Conservation (phyloP, 768 basidiomycete species). For the Tylopilus rubrobrunneus region DNA sequence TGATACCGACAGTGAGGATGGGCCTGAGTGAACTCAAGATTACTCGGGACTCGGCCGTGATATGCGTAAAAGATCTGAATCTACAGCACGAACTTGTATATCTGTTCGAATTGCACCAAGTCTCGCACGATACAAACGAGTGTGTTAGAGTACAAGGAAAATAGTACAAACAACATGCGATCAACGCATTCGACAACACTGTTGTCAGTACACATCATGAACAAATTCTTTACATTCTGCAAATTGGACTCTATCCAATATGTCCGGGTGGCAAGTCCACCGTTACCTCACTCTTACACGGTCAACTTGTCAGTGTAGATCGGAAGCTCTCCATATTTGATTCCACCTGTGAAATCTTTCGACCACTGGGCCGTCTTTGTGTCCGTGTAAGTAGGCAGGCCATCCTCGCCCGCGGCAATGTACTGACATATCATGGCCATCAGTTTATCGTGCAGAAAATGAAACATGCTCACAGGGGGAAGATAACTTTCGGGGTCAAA, state of each 20-base stretch:
- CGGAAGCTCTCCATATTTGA: slow-evolving; percentile 38
- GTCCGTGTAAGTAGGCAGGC: slow-evolving; percentile 29
- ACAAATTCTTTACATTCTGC: not conserved
- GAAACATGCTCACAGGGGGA: slow-evolving; percentile 36
- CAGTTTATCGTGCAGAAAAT: not conserved
- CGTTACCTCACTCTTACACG: not conserved
- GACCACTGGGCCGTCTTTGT: slow-evolving; percentile 25
- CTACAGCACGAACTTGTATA: not conserved
- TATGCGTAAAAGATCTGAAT: not conserved
- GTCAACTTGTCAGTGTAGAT: slow-evolving; percentile 36
- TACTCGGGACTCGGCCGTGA: not conserved
- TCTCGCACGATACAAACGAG: not conserved
- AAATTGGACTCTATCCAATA: slow-evolving; percentile 9
- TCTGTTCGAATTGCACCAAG: not conserved
- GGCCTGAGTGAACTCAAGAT: slow-evolving; percentile 1
- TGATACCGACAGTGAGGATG: slow-evolving; percentile 9
- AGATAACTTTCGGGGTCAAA: slow-evolving; percentile 43
- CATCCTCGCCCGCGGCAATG: slow-evolving; percentile 37
- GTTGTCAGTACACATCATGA: slow-evolving; percentile 10
- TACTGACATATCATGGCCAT: slow-evolving; percentile 27
- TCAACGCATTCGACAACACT: slow-evolving; percentile 16
- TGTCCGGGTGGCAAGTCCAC: not conserved
- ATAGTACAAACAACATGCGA: slow-evolving; percentile 1
- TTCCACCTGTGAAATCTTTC: slow-evolving; percentile 24
- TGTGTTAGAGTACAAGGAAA: not conserved